These are phyloP conservation scores for Udeniomyces megalosporus DNA, from an alignment of 768 basidiomycete species.

Conservation along the genomic window DNA sequence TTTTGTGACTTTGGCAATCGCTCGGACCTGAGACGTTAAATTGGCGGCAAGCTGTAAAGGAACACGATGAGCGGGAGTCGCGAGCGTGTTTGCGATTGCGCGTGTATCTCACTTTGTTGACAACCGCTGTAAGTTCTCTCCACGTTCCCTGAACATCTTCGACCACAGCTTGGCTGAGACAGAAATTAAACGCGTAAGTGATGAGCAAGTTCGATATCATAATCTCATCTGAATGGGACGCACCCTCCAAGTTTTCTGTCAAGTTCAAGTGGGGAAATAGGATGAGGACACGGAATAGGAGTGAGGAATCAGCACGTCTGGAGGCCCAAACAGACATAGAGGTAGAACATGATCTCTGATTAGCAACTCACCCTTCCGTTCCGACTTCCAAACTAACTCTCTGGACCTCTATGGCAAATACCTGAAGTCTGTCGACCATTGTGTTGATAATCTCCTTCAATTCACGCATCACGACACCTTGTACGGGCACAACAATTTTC, in stretches of 20 bases:
- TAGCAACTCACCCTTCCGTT: constrained; percentile 32
- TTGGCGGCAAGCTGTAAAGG: constrained; percentile 30
- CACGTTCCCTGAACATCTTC: constrained; percentile 86
- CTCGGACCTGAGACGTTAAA: constrained; percentile 43
- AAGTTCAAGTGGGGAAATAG: neutral
- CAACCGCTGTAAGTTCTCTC: constrained; percentile 74
- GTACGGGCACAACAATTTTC: constrained; percentile 62
- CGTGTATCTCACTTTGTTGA: constrained; percentile 50
- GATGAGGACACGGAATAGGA: no score
- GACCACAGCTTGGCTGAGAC: constrained; percentile 60
- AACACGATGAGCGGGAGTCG: no score
- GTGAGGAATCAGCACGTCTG: no score
- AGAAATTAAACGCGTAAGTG: neutral
- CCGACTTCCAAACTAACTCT: constrained; percentile 44
- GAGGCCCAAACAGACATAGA: neutral
- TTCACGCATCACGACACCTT: constrained; percentile 63
- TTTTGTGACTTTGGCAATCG: constrained; percentile 88
- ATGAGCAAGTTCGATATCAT: no score
- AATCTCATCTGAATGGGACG: no score
- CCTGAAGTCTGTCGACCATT: constrained; percentile 46
- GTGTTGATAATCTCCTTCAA: constrained; percentile 61
- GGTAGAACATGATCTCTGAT: neutral
- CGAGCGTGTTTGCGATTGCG: no score
- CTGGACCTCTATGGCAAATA: constrained; percentile 83
- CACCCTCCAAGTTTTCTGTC: constrained; percentile 9